These are phyloP conservation scores for Halophytophthora batemanensis DNA, from an alignment of 352 stramenopile species.

Conservation along the genomic window DNA sequence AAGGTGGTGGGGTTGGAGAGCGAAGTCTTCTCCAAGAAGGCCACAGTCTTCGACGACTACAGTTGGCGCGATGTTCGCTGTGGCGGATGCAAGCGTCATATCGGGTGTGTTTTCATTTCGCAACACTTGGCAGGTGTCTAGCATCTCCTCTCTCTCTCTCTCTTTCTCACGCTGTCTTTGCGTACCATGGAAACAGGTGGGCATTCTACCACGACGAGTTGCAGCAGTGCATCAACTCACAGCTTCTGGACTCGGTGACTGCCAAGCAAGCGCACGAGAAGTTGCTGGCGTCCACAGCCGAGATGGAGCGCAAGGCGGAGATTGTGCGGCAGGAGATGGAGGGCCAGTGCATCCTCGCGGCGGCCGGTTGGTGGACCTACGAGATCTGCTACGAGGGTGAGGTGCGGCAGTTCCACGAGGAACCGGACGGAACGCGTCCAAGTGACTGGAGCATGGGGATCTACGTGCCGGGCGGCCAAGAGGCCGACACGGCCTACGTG, in stretches of 20 bases:
- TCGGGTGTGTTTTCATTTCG: constrained; percentile 42
- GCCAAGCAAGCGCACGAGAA: constrained; percentile 38
- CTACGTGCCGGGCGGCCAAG: constrained; percentile 36
- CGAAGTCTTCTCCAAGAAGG: constrained; percentile 65
- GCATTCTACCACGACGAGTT: constrained; percentile 80
- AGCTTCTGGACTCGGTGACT: constrained; percentile 49
- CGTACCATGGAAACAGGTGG: constrained; percentile 40
- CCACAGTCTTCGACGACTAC: constrained; percentile 82
- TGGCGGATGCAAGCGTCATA: constrained; percentile 65
- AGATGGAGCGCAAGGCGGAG: constrained; percentile 32
- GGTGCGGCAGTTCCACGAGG: constrained; percentile 81
- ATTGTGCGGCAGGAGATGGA: constrained; percentile 53
- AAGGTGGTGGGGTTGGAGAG: constrained; percentile 49
- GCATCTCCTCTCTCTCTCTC: not conserved
- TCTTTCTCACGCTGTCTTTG: not conserved
- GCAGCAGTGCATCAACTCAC: constrained; percentile 65
- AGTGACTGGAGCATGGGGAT: constrained; percentile 85
- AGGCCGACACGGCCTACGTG: constrained; percentile 15
- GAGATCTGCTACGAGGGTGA: constrained; percentile 79
- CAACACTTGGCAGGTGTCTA: not conserved
- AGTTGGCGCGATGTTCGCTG: constrained; percentile 79
- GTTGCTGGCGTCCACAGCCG: constrained; percentile 23
- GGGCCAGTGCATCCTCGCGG: constrained; percentile 56
- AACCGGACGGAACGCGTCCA: constrained; percentile 58
- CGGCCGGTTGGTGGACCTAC: constrained; percentile 82